phyloP scores from a whole-genome alignment of 1,139 yeast genomes.

The Yamadazyma siamensis region DNA sequence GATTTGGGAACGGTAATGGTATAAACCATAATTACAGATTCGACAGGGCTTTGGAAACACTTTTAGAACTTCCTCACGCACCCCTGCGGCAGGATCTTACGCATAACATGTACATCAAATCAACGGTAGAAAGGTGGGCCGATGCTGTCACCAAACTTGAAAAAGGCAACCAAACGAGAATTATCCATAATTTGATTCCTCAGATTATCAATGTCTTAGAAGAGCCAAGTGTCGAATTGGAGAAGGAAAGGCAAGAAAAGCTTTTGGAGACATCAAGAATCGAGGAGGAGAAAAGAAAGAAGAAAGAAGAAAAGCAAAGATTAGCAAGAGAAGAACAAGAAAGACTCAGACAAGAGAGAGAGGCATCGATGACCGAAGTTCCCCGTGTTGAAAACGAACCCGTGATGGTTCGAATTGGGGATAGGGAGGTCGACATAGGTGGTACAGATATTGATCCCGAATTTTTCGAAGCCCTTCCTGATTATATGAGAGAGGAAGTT shows the following conservation, averaged over 20 bases:
- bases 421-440: conserved; percentile 76
- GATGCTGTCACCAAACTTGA: conserved; percentile 54
- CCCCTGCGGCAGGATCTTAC: conserved; percentile 13
- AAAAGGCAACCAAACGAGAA: conserved; percentile 37
- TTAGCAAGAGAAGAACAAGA: conserved; percentile 32
- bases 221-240: conserved; percentile 41
- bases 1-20: conserved; percentile 13
- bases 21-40: conserved; percentile 12
- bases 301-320: conserved; percentile 35
- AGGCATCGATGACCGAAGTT: conserved; percentile 21
- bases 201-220: conserved; percentile 51
- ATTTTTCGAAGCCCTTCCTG: conserved; percentile 86
- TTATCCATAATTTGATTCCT: conserved; percentile 45
- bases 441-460: conserved; percentile 93
- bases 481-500: conserved; percentile 90
- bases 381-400: conserved; percentile 35
- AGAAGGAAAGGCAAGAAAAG: conserved; percentile 29
- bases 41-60: conserved; percentile 27
- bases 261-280: conserved; percentile 25
- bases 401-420: conserved; percentile 71
- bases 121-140: conserved; percentile 70
- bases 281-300: conserved; percentile 21
- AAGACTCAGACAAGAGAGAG: conserved; percentile 31
- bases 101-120: conserved; percentile 39
- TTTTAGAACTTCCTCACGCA: conserved; percentile 18